Conservation (phyloP, 2,329 filamentous ascomycete genomes). For the Epichloe uncinata region DNA sequence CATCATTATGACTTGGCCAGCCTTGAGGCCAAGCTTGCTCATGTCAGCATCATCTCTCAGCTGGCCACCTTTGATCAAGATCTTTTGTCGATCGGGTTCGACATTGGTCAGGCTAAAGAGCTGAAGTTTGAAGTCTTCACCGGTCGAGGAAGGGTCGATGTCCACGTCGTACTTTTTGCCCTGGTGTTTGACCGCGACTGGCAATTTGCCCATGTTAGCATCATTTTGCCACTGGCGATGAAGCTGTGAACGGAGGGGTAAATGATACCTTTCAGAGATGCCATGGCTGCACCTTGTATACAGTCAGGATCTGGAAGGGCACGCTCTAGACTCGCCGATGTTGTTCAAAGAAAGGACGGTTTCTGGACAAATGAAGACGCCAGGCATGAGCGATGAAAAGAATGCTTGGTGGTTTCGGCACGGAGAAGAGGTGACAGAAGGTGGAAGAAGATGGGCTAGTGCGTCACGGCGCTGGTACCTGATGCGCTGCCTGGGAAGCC, state of each 20-base stretch:
- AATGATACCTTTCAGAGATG: conserved; percentile 38
- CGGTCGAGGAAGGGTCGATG: conserved; percentile 68
- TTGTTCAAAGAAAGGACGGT: neutral
- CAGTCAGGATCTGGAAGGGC: neutral
- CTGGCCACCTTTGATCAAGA: conserved; percentile 85
- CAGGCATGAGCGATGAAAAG: neutral
- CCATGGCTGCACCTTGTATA: conserved; percentile 21
- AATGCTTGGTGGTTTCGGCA: neutral
- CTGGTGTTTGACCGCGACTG: conserved; percentile 81
- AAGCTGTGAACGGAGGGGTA: conserved; percentile 6
- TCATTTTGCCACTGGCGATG: neutral
- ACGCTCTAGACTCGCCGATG: neutral
- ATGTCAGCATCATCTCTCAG: conserved; percentile 92
- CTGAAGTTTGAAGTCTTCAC: conserved; percentile 91
- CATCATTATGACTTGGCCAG: conserved; percentile 85
- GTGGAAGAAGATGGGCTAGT: neutral
- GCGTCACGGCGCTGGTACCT: conserved; percentile 1
- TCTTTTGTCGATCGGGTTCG: conserved; percentile 92
- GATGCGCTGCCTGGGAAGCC: neutral
- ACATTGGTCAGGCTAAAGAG: conserved; percentile 91
- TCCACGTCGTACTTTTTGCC: conserved; percentile 94
- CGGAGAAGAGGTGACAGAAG: neutral
- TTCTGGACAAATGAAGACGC: neutral
- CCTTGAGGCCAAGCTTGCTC: conserved; percentile 70
- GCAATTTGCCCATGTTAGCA: conserved; percentile 8